Evolutionary conservation across 2,329 filamentous ascomycete species (phyloP).

Genomic region (Saccharata proteae): DNA sequence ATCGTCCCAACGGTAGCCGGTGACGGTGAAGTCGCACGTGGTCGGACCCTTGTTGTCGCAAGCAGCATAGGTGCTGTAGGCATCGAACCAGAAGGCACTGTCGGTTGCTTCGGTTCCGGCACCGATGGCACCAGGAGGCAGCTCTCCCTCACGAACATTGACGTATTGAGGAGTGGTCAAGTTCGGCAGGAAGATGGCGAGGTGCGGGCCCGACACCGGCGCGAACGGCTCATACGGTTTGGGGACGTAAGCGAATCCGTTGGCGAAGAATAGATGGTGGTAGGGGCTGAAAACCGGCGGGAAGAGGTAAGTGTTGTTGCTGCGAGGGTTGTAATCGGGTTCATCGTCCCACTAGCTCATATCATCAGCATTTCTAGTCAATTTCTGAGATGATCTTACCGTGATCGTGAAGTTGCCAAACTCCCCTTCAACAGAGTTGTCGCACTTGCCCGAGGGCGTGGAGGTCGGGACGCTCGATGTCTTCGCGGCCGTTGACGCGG

Average conservation of each 20-base stretch:
- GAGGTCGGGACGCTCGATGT: too few species aligned
- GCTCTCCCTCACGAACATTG: slow-evolving; percentile 20
- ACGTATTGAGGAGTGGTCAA: slow-evolving; percentile 15
- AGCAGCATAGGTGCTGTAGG: slow-evolving; percentile 33
- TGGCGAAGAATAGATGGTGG: slow-evolving; percentile 39
- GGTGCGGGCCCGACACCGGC: slow-evolving; percentile 33
- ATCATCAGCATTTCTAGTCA: slow-evolving; percentile 17
- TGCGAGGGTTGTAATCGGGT: slow-evolving; percentile 17
- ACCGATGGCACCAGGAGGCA: slow-evolving; percentile 34
- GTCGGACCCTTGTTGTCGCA: slow-evolving; percentile 28
- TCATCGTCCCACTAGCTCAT: slow-evolving; percentile 21
- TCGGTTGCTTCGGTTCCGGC: slow-evolving; percentile 31
- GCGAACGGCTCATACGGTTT: slow-evolving; percentile 32
- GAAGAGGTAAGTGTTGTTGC: slow-evolving; percentile 16
- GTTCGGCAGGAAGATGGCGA: slow-evolving; percentile 35
- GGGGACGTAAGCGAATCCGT: slow-evolving; percentile 38
- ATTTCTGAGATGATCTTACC: slow-evolving; percentile 13
- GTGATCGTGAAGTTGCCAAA: slow-evolving; percentile 30
- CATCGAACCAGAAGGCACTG: slow-evolving; percentile 40
- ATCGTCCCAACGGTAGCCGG: slow-evolving; percentile 32
- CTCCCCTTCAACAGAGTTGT: slow-evolving; percentile 20
- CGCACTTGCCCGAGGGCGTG: too few species aligned
- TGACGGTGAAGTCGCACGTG: slow-evolving; percentile 32
- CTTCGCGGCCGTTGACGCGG: neutral
- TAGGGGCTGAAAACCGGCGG: slow-evolving; percentile 37